phyloP scores from a whole-genome alignment of 495 filamentous ascomycete species.

The Penicillium daleae region DNA sequence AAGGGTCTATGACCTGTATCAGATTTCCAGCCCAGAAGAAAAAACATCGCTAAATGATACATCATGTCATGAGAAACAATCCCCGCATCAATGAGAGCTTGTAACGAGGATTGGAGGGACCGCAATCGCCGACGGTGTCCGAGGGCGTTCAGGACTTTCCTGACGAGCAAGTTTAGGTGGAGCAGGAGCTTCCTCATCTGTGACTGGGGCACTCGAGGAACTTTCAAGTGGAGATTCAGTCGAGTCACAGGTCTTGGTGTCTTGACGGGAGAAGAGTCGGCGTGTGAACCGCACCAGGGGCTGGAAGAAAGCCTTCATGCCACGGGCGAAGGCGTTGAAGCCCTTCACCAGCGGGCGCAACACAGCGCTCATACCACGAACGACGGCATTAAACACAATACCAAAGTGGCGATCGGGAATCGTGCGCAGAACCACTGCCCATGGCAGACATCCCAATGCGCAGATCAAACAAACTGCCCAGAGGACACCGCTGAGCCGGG shows the following conservation, averaged over 20 bases:
- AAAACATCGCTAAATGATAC: constrained; percentile 1
- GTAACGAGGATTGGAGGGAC: constrained; percentile 47
- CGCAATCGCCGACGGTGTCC: constrained; percentile 25
- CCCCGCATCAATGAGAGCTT: constrained; percentile 27
- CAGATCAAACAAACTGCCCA: constrained; percentile 79
- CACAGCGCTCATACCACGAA: constrained; percentile 29
- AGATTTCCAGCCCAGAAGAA: neutral
- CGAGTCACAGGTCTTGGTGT: neutral
- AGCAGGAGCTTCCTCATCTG: constrained; percentile 21
- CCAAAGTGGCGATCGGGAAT: constrained; percentile 63
- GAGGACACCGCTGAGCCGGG: constrained; percentile 64
- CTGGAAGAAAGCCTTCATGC: constrained; percentile 22
- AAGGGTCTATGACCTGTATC: no score
- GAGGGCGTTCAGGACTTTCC: constrained; percentile 26
- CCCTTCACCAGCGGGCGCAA: constrained; percentile 35
- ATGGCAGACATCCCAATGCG: constrained; percentile 71
- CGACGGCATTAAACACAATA: constrained; percentile 42
- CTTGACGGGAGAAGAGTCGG: constrained; percentile 16
- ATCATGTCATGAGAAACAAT: neutral
- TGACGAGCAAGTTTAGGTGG: constrained; percentile 13
- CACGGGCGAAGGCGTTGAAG: constrained; percentile 22
- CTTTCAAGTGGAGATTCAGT: constrained; percentile 4
- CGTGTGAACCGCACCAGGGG: constrained; percentile 32
- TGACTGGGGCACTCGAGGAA: neutral
- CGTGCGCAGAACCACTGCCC: constrained; percentile 71